Evolutionary conservation across 2,329 filamentous ascomycete genomes (phyloP).

Genomic region (Hortaea sp.): DNA sequence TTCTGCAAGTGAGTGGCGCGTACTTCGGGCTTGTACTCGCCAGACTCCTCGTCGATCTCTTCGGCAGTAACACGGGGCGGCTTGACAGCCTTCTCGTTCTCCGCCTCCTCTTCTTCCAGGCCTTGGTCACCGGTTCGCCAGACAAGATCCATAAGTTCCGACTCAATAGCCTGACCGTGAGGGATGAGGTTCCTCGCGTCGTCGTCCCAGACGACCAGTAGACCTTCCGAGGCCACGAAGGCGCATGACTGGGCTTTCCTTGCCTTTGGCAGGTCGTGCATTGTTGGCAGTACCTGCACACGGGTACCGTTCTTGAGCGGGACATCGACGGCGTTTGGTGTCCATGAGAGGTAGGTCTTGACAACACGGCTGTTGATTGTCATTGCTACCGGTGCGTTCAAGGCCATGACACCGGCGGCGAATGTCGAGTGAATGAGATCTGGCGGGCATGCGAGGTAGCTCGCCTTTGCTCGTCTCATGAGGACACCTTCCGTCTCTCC

Average conservation of each 20-base stretch:
- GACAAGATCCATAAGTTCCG: slow-evolving; percentile 66
- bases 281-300: slow-evolving; percentile 62
- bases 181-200: slow-evolving; percentile 58
- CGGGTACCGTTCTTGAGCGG: slow-evolving; percentile 67
- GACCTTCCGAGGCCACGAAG: slow-evolving; percentile 60
- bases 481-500: slow-evolving; percentile 64
- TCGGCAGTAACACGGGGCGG: slow-evolving; percentile 36
- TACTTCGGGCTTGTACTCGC: slow-evolving; percentile 53
- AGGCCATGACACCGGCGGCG: slow-evolving; percentile 52
- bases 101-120: slow-evolving; percentile 43
- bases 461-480: slow-evolving; percentile 55
- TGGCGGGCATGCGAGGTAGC: slow-evolving; percentile 65
- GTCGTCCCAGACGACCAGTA: slow-evolving; percentile 75
- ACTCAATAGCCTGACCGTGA: slow-evolving; percentile 62
- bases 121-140: slow-evolving; percentile 40
- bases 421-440: slow-evolving; percentile 53
- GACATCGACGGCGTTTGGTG: slow-evolving; percentile 62
- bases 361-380: slow-evolving; percentile 72
- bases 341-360: slow-evolving; percentile 65
- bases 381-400: slow-evolving; percentile 72
- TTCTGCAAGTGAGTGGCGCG: slow-evolving; percentile 62
- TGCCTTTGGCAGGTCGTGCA: slow-evolving; percentile 59
- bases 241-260: slow-evolving; percentile 74
- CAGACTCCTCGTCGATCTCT: slow-evolving; percentile 63
- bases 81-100: slow-evolving; percentile 35